Base-by-base conservation (phyloP, 495 filamentous ascomycete species). In the Aspergillus heteromorphus region DNA sequence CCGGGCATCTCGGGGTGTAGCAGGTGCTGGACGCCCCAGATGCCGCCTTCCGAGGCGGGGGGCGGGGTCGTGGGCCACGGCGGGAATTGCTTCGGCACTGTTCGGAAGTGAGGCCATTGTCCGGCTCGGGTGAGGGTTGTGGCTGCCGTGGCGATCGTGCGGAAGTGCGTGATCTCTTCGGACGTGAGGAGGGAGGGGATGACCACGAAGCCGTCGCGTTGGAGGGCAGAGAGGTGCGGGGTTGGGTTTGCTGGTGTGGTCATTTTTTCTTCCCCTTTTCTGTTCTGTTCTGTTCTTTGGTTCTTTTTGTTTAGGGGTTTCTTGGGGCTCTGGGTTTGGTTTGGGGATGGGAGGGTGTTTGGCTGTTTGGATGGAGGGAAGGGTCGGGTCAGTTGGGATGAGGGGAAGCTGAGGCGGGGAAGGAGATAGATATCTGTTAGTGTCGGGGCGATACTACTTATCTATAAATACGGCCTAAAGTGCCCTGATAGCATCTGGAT, bases 11-110 rank as follows among this genome's bases (percentile, higher is more conserved):
- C 62, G 0, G 89, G 88, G 68, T 93, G 85, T 51, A 93, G 70
- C 1, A 93, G 80, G 68, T 91, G 87, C 75, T 92, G 88, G 8
- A 92, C 83, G 54, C 89, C 89, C 89, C 89, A 93, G 69, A 93
- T 90, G 18, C 87, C 88, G 53, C 74, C 76, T 29, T 76, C 72
- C 0, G 70, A 72, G 48, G 77, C 71, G 0, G 74, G 72, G 0
- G 76, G 76, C 0, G 72, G 60, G 34, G 70, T 74, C 1, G 72
- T 69, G 20, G 79, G 76, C 87, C 88, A 92, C 7, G 89, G 89
- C 1, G 89, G 89, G 75, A 93, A 93, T 67, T 92, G 88, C 63
- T 91, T 91, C 48, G 86, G 87, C 17, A 91, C 82, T 3, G 87
- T 91, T 62, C 89, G 85, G 68, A 93, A 81, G 73, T 87, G 78